These are phyloP conservation scores for Lentinula raphanica DNA, from an alignment of 768 basidiomycete genomes.

Conservation along the genomic window DNA sequence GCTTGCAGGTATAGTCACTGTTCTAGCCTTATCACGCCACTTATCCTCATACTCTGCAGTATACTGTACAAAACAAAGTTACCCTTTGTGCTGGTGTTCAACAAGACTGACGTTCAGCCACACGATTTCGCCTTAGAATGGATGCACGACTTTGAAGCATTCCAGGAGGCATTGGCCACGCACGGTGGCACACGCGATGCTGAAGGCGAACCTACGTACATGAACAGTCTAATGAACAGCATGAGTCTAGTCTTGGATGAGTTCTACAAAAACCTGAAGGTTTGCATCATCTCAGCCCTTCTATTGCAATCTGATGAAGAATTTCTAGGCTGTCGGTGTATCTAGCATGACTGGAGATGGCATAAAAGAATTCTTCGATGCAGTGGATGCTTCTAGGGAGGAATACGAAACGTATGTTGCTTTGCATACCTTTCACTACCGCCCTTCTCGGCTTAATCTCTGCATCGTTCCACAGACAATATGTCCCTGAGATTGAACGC, in stretches of 20 bases:
- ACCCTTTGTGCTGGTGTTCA: slow-evolving; percentile 96
- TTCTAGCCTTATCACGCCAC: not conserved
- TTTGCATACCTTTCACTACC: not conserved
- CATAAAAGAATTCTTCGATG: slow-evolving; percentile 85
- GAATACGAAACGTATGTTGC: slow-evolving; percentile 80
- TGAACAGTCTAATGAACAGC: slow-evolving; percentile 98
- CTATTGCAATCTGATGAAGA: not conserved
- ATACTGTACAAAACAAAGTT: slow-evolving; percentile 98
- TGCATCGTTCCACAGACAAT: slow-evolving; percentile 52
- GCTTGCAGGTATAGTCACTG: slow-evolving; percentile 71
- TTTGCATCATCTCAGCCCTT: slow-evolving; percentile 25
- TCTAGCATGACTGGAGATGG: slow-evolving; percentile 96
- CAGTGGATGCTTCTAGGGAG: slow-evolving; percentile 79
- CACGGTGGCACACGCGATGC: slow-evolving; percentile 63
- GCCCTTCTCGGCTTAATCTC: slow-evolving; percentile 1
- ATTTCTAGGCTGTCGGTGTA: slow-evolving; percentile 81
- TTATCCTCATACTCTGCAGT: slow-evolving; percentile 33
- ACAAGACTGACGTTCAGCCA: slow-evolving; percentile 91
- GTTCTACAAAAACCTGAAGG: slow-evolving; percentile 95
- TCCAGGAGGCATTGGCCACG: slow-evolving; percentile 80
- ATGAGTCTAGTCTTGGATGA: slow-evolving; percentile 98
- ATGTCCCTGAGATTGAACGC: slow-evolving; percentile 82
- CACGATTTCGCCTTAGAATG: slow-evolving; percentile 93
- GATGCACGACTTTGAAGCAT: slow-evolving; percentile 98
- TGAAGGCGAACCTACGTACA: slow-evolving; percentile 92